Evolutionary conservation across 768 basidiomycete genomes (phyloP), one percentile per base, ranked within the genome.

Genomic region (Pleurotus cornucopiae): DNA sequence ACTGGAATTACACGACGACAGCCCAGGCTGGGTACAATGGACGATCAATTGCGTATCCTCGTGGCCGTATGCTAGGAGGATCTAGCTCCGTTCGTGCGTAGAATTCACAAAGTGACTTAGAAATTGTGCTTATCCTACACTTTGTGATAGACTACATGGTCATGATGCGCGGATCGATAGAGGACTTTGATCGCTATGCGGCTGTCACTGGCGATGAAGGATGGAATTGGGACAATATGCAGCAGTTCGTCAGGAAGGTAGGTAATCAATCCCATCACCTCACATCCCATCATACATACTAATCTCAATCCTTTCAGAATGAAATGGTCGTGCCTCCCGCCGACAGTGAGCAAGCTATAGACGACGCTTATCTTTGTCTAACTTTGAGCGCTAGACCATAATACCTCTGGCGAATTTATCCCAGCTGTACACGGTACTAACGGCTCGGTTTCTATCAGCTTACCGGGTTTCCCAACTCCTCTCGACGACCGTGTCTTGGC

Each of bases 1-100:
- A 73, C 44, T 73, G 71, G 70, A 74, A 74, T 39, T 74, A 64
- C 40, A 73, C 72, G 11, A 72, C 71, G 4, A 64, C 62, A 2
- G 63, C 72, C 13, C 73, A 73, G 55, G 14, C 59, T 11, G 66
- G 60, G 9, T 58, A 71, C 5, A 64, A 66, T 52, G 62, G 62
- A 3, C 64, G 69, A 3, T n/a, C 60, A 1, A 47, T 71, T 1
- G 12, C 59, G 7, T 70, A 68, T 56, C 58, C 67, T 1, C 39
- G 71, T 46, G 72, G 71, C 1, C 60, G 62, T 25, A 47, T 71
- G 26, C 61, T 73, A 1, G 72, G 72, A 3, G 72, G 71, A 5
- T 62, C 61, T 18, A 69, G 66, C 38, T 66, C 69, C 1, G 65
- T 69, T 46, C 72, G 71, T 72, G 43, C 54, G 66, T 63, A 12